Base-by-base conservation (phyloP, 1,284 basidiomycete genomes). In the Omphalotus olearius region DNA sequence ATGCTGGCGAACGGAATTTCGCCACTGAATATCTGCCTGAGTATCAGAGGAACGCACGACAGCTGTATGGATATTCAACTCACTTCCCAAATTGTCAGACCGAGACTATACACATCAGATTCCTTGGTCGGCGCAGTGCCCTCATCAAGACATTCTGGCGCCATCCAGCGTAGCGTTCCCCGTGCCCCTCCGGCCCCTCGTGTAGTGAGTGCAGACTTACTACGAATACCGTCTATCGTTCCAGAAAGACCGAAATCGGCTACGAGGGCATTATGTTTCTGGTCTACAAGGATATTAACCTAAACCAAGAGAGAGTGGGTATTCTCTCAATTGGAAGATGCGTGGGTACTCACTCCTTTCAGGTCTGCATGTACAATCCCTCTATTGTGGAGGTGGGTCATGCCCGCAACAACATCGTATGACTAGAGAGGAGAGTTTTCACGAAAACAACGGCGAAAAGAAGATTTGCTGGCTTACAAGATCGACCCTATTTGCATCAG, bases 261-360 rank as follows among this genome's bases (percentile, higher is more conserved):
- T 10, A 47, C 35, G 6, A 20, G 30, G 6, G 45, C 45, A 35
- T 17, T 36, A 18, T 20, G 28, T 2, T 14, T 18, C 23, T 30
- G 33, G 13, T 30, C 35, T 4, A 47, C 20, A 20, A 47, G 45
- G 30, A 47, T 47, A 23, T 47, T 47, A 6, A 47, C 45, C 45
- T 47, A 25, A 10, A 18, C 3, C 5, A 5, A 23, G 5, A 5
- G 5, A 2, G 23, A 18, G 10, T 20, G 28, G 25, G 23, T n/a
- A 25, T 46, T 37, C 6, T 18, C 16, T 47, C 16, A 23, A 13
- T 46, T 25, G 33, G 6, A 10, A 17, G 5, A 30, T 36, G 9
- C 20, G 10, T 18, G 26, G 26, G 17, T 36, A 23, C 45, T 36
- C 25, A 47, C 45, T 13, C 45, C 45, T 47, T 47, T 47, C 4